These are phyloP conservation scores for Penicillium sp. DNA, from an alignment of 2,329 filamentous ascomycete species.

Conservation along the genomic window DNA sequence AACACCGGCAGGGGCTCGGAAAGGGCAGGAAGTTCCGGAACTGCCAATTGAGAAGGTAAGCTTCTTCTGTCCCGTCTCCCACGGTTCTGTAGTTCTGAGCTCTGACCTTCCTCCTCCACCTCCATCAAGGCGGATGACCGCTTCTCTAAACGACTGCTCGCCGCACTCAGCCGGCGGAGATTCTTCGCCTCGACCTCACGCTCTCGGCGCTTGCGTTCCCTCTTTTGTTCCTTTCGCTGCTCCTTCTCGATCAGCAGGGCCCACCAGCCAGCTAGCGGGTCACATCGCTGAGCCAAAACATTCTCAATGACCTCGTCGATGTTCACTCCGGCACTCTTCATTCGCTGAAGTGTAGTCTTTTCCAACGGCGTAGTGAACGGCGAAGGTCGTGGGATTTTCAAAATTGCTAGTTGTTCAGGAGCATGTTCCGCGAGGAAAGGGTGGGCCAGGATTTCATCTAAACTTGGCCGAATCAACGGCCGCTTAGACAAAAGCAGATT, in stretches of 20 bases:
- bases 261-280: constrained; percentile 95
- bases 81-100: constrained; percentile 63
- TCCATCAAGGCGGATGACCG: constrained; percentile 76
- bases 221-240: constrained; percentile 76
- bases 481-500: constrained; percentile 85
- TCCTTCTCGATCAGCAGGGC: constrained; percentile 92
- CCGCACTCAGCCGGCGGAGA: constrained; percentile 79
- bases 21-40: constrained; percentile 76
- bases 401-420: constrained; percentile 82
- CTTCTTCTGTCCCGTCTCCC: constrained; percentile 78
- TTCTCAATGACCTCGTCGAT: constrained; percentile 95
- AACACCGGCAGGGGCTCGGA: constrained; percentile 58
- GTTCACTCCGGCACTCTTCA: constrained; percentile 91
- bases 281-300: constrained; percentile 85
- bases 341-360: constrained; percentile 86
- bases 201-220: constrained; percentile 82
- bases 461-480: constrained; percentile 75
- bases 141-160: constrained; percentile 81
- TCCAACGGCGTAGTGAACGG: constrained; percentile 86
- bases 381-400: constrained; percentile 76
- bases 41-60: constrained; percentile 61
- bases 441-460: constrained; percentile 84
- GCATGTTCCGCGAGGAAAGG: constrained; percentile 87
- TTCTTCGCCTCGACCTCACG: constrained; percentile 79
- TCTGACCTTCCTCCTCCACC: constrained; percentile 72